Percentiles rank a stretch among this genome's conserved stretches.
These are phyloP conservation scores for Babesia divergens DNA, from an alignment of 169 alveolate species.

Conservation along the genomic window DNA sequence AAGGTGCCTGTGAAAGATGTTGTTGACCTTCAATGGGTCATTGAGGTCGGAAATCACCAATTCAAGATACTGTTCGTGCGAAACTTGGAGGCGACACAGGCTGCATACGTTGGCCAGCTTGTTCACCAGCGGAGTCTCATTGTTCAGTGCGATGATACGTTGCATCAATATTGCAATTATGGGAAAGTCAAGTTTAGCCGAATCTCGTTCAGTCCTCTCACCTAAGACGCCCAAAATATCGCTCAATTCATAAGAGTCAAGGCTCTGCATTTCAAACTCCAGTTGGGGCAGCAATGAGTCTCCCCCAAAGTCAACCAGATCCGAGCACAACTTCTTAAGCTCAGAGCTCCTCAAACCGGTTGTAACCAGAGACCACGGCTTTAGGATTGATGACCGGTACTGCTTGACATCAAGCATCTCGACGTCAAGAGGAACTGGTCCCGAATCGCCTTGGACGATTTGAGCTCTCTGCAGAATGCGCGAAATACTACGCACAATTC, in stretches of 20 bases:
- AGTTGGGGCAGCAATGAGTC: constrained; percentile 57
- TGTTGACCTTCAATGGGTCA: constrained; percentile 38
- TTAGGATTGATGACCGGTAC: constrained; percentile 27
- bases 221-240: constrained; percentile 55
- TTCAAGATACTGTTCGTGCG: constrained; percentile 23
- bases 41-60: constrained; percentile 25
- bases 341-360: constrained; percentile 5
- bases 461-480: constrained; percentile 41
- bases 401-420: constrained; percentile 12
- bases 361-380: constrained; percentile 56
- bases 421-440: constrained; percentile 9
- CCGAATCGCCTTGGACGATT: constrained; percentile 14
- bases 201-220: constrained; percentile 47
- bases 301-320: constrained; percentile 39
- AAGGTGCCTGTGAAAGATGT: constrained; percentile 60
- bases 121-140: constrained; percentile 48
- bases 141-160: constrained; percentile 31
- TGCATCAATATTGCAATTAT: constrained; percentile 53
- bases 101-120: constrained; percentile 53
- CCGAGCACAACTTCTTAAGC: constrained; percentile 16
- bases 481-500: constrained; percentile 45
- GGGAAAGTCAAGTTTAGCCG: constrained; percentile 57
- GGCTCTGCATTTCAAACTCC: constrained; percentile 50
- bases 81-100: constrained; percentile 47
- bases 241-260: constrained; percentile 48